phyloP scores from a whole-genome alignment of 2,329 filamentous ascomycete genomes.

The Aureobasidium leucospermi region DNA sequence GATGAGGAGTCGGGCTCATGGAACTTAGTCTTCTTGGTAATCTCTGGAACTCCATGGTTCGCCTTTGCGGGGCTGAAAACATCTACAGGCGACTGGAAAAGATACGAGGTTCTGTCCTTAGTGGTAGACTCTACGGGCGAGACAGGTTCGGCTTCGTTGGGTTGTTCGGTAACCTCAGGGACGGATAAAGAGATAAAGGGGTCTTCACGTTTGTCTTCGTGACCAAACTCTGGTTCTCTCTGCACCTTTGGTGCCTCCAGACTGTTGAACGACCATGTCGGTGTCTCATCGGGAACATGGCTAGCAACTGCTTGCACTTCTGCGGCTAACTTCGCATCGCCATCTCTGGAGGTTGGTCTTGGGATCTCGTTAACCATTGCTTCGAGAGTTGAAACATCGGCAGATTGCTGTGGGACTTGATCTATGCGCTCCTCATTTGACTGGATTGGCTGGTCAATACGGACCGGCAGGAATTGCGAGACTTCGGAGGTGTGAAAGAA shows the following conservation, averaged over 20 bases:
- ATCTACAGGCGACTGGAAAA: constrained; percentile 38
- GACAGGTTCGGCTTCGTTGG: constrained; percentile 16
- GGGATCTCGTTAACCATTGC: not conserved
- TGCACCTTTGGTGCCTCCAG: not conserved
- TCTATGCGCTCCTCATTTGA: not conserved
- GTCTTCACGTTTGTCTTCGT: not conserved
- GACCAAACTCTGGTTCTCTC: not conserved
- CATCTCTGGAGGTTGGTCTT: not conserved
- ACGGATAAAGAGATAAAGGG: not conserved
- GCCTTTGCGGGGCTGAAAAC: not conserved
- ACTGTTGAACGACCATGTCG: constrained; percentile 12
- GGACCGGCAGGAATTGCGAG: constrained; percentile 20
- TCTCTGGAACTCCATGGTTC: not conserved
- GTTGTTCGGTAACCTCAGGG: not conserved
- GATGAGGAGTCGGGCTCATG: not conserved
- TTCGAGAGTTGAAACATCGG: not conserved
- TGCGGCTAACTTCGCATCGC: not conserved
- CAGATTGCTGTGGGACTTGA: not conserved
- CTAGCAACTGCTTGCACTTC: not conserved
- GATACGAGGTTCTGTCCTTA: constrained; percentile 39
- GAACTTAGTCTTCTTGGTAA: not conserved
- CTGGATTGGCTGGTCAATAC: constrained; percentile 13
- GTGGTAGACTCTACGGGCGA: constrained; percentile 36
- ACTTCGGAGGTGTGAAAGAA: constrained; percentile 23
- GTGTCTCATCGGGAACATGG: not conserved